Evolutionary conservation across 805 yeast genomes (phyloP).

Genomic region (Myxozyma neglecta): DNA sequence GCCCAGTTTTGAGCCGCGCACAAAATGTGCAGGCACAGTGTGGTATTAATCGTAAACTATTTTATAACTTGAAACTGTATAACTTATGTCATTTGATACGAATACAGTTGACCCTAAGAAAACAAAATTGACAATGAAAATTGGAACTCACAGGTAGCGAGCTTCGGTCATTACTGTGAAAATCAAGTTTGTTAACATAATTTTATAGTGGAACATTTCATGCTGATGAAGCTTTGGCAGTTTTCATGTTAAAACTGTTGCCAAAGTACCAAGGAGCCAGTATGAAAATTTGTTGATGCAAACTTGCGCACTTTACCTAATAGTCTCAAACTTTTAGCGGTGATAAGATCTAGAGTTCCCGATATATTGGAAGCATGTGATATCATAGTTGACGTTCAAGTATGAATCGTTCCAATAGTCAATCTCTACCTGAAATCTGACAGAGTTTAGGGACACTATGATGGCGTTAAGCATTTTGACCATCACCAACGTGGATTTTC

Average conservation of each 20-base stretch:
- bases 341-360: slow-evolving; percentile 83
- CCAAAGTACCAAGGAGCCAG: slow-evolving; percentile 65
- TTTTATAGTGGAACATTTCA: slow-evolving; percentile 79
- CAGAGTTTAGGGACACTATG: slow-evolving; percentile 63
- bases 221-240: slow-evolving; percentile 95
- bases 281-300: not conserved
- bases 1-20: not conserved
- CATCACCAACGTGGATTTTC: slow-evolving; percentile 94
- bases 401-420: not conserved
- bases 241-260: slow-evolving; percentile 71
- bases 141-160: slow-evolving; percentile 31
- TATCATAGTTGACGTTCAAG: slow-evolving; percentile 42
- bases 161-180: not conserved
- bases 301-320: not conserved
- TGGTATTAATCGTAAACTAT: not conserved
- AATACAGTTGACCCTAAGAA: slow-evolving; percentile 10
- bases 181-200: not conserved
- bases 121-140: slow-evolving; percentile 22
- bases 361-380: slow-evolving; percentile 82
- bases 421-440: not conserved
- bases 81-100: not conserved
- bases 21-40: not conserved
- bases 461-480: slow-evolving; percentile 81
- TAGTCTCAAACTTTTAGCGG: slow-evolving; percentile 35
- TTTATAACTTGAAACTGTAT: not conserved